Evolutionary conservation across 2,329 filamentous ascomycete genomes (phyloP), one percentile per base, ranked within the genome.

Genomic region (Grosmannia serpens): DNA sequence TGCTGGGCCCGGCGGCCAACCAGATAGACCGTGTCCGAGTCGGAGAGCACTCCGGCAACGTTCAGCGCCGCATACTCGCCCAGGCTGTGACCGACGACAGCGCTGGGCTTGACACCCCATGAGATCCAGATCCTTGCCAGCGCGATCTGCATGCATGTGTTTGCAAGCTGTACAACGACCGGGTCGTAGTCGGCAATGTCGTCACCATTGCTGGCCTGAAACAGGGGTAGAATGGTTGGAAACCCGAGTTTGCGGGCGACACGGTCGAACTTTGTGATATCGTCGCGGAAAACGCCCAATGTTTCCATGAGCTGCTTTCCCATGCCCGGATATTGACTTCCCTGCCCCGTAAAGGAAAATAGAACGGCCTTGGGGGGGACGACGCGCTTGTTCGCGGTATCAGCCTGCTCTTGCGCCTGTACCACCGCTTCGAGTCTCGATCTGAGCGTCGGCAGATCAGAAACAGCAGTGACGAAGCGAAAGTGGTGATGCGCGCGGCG

Each of bases 1-100:
- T 44, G 68, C 62, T 75, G 68, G 1, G 84, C 84, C 59, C 86
- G 75, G 26, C 71, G 66, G 9, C 85, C 85, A 5, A 87, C 83
- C 0, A 88, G 73, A 51, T 79, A 81, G 11, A 89, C 72, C 62
- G 81, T 78, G 64, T 87, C 84, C 35, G 74, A 74, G 20, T 77
- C 78, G 0, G 81, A 83, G n/a, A 87, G 71, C n/a, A 86, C 81
- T 27, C 82, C 84, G 51, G 83, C 80, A 13, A 80, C 75, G 58
- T 81, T 73, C 0, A 86, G 74, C 27, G 83, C 83, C 29, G 82
- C 82, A 65, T 84, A 85, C 66, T 85, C 82, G 52, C 82, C 82
- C 22, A 86, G 71, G 62, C 81, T 85, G 61, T 78, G 76, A 5
- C 77, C 77, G 4, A 79, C 62, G 4, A 78, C 75, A 1, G 69